Conservation (phyloP, 768 basidiomycete genomes). For the Lentinula aciculospora region DNA sequence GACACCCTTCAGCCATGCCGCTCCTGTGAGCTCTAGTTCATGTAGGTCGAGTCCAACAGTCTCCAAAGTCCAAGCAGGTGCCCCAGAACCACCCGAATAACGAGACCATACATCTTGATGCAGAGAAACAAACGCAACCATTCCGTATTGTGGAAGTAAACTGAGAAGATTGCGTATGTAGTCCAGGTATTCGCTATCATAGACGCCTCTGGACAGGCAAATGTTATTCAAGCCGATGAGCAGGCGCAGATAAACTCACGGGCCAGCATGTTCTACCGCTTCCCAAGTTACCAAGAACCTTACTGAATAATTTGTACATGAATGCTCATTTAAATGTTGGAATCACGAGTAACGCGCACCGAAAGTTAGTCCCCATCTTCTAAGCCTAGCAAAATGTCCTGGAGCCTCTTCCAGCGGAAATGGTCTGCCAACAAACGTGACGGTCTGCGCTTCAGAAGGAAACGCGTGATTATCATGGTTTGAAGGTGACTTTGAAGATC, state of each 20-base stretch:
- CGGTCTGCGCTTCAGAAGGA: slow-evolving; percentile 53
- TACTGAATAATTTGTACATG: slow-evolving; percentile 36
- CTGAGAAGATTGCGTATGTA: slow-evolving; percentile 72
- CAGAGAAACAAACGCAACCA: slow-evolving; percentile 70
- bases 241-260: slow-evolving; percentile 45
- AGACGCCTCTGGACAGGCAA: slow-evolving; percentile 53
- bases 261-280: slow-evolving; percentile 89
- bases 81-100: slow-evolving; percentile 91
- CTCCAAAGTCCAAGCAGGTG: slow-evolving; percentile 94
- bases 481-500: slow-evolving; percentile 76
- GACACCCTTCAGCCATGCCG: slow-evolving; percentile 84
- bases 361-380: slow-evolving; percentile 86
- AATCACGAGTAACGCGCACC: slow-evolving; percentile 36
- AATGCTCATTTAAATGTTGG: not conserved
- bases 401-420: slow-evolving; percentile 88
- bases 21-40: slow-evolving; percentile 73
- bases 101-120: slow-evolving; percentile 98
- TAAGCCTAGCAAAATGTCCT: slow-evolving; percentile 72
- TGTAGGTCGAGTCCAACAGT: slow-evolving; percentile 79
- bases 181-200: slow-evolving; percentile 76
- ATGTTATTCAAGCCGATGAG: not conserved
- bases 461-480: slow-evolving; percentile 67
- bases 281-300: slow-evolving; percentile 97
- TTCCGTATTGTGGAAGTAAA: slow-evolving; percentile 64
- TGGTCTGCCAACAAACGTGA: slow-evolving; percentile 87